A percentile compares a stretch with the other conserved stretches of the same genome.
These are phyloP conservation scores for Neopestalotiopsis clavispora DNA, from an alignment of 2,329 filamentous ascomycete species.

Conservation along the genomic window DNA sequence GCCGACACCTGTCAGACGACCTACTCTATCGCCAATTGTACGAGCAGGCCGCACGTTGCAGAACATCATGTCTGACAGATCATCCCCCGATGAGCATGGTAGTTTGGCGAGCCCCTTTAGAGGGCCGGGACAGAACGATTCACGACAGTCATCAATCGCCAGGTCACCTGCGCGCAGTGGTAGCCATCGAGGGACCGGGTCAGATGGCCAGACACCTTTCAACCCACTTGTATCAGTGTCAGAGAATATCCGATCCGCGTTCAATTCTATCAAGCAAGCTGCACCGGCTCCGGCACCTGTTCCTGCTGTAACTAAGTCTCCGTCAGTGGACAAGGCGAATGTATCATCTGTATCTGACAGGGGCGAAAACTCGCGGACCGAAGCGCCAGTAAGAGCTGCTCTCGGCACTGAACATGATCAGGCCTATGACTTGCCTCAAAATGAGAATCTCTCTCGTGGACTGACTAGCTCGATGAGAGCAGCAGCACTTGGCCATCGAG, in stretches of 20 bases:
- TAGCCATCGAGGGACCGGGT: conserved; percentile 12
- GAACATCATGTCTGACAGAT: conserved; percentile 62
- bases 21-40: conserved; percentile 62
- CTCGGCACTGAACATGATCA: conserved; percentile 14
- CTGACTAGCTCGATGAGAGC: conserved; percentile 26
- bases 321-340: conserved; percentile 20
- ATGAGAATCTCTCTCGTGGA: conserved; percentile 17
- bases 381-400: conserved; percentile 19
- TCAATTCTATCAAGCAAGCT: conserved; percentile 20
- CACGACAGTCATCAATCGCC: conserved; percentile 28
- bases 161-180: conserved; percentile 31
- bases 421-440: conserved; percentile 4
- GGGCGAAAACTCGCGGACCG: conserved; percentile 20
- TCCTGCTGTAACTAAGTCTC: not conserved
- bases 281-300: conserved; percentile 15
- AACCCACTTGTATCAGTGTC: conserved; percentile 23
- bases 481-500: conserved; percentile 21
- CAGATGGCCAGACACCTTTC: conserved; percentile 6
- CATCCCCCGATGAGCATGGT: conserved; percentile 57
- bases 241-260: conserved; percentile 26
- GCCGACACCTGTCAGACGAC: conserved; percentile 22
- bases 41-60: conserved; percentile 61
- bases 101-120: conserved; percentile 62
- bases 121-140: conserved; percentile 35
- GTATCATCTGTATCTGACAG: conserved; percentile 25